A percentile compares a stretch with the other conserved stretches of the same genome.
These are phyloP conservation scores for Xenosphaeropsis pyriputrescens DNA, from an alignment of 2,329 filamentous ascomycete species.

Conservation along the genomic window DNA sequence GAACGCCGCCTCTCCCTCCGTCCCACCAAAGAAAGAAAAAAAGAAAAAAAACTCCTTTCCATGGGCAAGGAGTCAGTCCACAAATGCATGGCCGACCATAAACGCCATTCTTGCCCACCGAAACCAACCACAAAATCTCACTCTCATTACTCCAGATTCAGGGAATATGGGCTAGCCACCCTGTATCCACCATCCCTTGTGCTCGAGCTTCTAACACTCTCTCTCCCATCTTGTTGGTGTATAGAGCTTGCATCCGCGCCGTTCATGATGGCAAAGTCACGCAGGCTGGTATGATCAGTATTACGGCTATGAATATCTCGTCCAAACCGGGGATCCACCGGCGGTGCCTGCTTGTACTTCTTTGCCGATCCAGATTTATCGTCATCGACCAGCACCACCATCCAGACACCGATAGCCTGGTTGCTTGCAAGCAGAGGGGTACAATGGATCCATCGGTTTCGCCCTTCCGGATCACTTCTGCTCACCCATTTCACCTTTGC, in stretches of 20 bases:
- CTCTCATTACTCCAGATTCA: too few species aligned
- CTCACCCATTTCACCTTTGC: constrained; percentile 60
- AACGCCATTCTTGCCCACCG: too few species aligned
- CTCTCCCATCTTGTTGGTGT: too few species aligned
- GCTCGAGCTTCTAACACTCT: too few species aligned
- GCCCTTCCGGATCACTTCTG: constrained; percentile 31
- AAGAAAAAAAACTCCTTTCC: too few species aligned
- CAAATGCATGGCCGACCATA: too few species aligned
- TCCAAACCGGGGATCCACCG: constrained; percentile 15
- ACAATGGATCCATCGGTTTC: constrained; percentile 62
- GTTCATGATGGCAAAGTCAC: constrained; percentile 11
- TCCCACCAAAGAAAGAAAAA: too few species aligned
- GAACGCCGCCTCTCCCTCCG: too few species aligned
- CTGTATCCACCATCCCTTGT: too few species aligned
- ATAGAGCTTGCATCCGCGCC: constrained; percentile 2
- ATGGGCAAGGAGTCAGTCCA: too few species aligned
- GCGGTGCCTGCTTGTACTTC: constrained; percentile 14
- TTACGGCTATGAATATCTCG: constrained; percentile 4
- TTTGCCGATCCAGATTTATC: constrained; percentile 21
- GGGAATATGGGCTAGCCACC: too few species aligned
- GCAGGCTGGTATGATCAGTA: constrained; percentile 9
- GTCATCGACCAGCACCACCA: constrained; percentile 60
- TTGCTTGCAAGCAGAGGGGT: constrained; percentile 56
- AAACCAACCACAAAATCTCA: too few species aligned
- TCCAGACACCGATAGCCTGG: constrained; percentile 61